Percentiles rank a stretch among this genome's conserved stretches.
These are phyloP conservation scores for Pythium sukuiense DNA, from an alignment of 352 stramenopile genomes.

Conservation along the genomic window DNA sequence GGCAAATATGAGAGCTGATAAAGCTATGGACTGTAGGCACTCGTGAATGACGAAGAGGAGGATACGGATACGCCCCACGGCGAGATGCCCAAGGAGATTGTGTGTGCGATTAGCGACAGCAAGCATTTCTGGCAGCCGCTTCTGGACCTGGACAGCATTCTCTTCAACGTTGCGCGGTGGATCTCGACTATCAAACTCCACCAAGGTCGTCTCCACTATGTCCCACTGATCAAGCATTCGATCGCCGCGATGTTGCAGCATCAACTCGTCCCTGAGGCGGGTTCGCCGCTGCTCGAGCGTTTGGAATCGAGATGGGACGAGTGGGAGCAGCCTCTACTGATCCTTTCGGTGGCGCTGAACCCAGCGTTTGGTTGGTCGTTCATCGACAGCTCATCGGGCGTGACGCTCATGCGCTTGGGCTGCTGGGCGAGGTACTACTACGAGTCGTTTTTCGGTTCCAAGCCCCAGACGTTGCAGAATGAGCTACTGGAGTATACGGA, in stretches of 20 bases:
- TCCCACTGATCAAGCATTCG: slow-evolving; percentile 21
- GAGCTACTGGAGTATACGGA: slow-evolving; percentile 29
- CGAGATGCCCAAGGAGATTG: neutral
- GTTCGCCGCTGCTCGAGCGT: slow-evolving; percentile 17
- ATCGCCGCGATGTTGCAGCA: slow-evolving; percentile 24
- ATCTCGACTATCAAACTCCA: slow-evolving; percentile 23
- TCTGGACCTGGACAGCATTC: slow-evolving; percentile 22
- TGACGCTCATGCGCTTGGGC: slow-evolving; percentile 25
- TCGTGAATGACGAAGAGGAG: neutral
- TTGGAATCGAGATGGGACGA: slow-evolving; percentile 26
- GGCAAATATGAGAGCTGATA: too few relatives aligned
- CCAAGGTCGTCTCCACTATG: slow-evolving; percentile 20
- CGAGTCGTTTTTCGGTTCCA: slow-evolving; percentile 23
- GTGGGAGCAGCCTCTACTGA: slow-evolving; percentile 27
- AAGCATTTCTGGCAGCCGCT: slow-evolving; percentile 17
- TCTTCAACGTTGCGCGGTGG: slow-evolving; percentile 19
- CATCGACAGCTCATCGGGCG: slow-evolving; percentile 23
- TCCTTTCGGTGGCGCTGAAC: slow-evolving; percentile 26
- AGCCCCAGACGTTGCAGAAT: slow-evolving; percentile 20
- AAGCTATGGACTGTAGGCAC: slow-evolving; percentile 1
- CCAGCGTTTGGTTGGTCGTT: slow-evolving; percentile 24
- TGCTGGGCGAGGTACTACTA: slow-evolving; percentile 33
- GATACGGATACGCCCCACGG: neutral
- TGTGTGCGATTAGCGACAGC: neutral
- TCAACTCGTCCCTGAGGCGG: slow-evolving; percentile 14